Evolutionary conservation across 257 asterid species (phyloP), one percentile per base, ranked within the genome.

Genomic region (Penstemon eatonii): DNA sequence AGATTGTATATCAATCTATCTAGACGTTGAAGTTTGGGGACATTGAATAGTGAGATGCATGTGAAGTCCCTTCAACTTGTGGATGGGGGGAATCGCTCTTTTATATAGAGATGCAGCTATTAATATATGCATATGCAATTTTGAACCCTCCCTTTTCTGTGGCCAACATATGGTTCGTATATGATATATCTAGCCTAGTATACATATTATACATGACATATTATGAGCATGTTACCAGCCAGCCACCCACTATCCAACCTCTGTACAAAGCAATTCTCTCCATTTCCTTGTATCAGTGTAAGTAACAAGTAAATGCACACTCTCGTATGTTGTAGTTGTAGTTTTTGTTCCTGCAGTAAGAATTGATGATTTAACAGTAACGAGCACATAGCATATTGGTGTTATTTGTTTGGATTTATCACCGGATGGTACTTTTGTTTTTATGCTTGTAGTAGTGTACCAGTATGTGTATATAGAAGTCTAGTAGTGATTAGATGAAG

Each of bases 101-200:
- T 19, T 67, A 73, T 72, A 58, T 73, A 74, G 67, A 54, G 76
- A 75, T 71, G 75, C 77, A 66, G 62, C 53, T 60, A 75, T 71
- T 71, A 67, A 69, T 76, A 73, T 59, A 38, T 70, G 75, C 81
- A 73, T 59, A 38, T 70, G 75, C 81, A 75, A 69, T 79, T 82
- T 87, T 84, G 95, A 80, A 77, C 67, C 77, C 84, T 66, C 77
- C 84, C 66, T 49, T 49, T 66, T 72, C 68, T 63, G 83, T 81
- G 75, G 75, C 76, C 69, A 6, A 58, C 73, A 63, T 67, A 67
- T 67, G 73, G 83, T 55, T 67, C 79, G 33, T 25, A 25, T 15
- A 15, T 15, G 18, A 15, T 15, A 15, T 70, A 60, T 69, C 51
- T 66, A 56, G 33, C 53, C 33, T 59, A n/a, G 39, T 68, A 75